Conservation (phyloP, 352 stramenopile species). For the Pythium aquatile region DNA sequence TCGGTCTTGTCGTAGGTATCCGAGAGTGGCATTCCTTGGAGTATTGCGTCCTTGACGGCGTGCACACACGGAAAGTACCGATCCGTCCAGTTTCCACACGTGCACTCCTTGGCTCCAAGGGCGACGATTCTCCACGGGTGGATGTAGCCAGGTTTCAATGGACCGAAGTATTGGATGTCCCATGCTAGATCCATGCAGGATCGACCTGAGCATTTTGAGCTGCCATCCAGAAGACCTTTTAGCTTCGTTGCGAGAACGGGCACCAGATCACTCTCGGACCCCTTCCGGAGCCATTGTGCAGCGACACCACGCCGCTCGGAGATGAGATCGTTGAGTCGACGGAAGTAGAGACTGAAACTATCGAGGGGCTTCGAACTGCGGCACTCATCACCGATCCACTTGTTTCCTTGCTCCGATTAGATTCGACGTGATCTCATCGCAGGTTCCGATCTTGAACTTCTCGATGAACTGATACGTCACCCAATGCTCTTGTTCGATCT, state of each 20-base stretch:
- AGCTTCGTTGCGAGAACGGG: not conserved
- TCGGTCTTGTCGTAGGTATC: not conserved
- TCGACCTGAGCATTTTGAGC: not conserved
- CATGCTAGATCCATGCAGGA: not conserved
- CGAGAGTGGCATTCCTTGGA: not conserved
- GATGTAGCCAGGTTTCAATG: not conserved
- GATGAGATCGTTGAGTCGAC: not conserved
- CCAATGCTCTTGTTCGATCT: too few species aligned
- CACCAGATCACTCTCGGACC: not conserved
- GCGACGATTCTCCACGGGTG: not conserved
- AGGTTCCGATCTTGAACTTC: too few species aligned
- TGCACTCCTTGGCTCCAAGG: not conserved
- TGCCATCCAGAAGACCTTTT: not conserved
- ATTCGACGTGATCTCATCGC: too few species aligned
- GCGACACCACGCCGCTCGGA: not conserved
- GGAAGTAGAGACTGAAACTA: constrained; percentile 15
- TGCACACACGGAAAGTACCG: not conserved
- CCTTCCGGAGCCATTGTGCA: not conserved
- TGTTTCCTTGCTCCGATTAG: constrained; percentile 20
- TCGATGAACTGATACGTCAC: too few species aligned
- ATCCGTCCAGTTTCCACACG: not conserved
- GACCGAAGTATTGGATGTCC: not conserved
- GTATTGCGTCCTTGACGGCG: not conserved
- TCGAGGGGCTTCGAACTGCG: constrained; percentile 23
- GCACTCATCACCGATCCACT: constrained; percentile 23